Percentiles rank a stretch among this genome's conserved stretches.
Conservation (phyloP, 2,329 filamentous ascomycete genomes). For the Myriangium duriaei region DNA sequence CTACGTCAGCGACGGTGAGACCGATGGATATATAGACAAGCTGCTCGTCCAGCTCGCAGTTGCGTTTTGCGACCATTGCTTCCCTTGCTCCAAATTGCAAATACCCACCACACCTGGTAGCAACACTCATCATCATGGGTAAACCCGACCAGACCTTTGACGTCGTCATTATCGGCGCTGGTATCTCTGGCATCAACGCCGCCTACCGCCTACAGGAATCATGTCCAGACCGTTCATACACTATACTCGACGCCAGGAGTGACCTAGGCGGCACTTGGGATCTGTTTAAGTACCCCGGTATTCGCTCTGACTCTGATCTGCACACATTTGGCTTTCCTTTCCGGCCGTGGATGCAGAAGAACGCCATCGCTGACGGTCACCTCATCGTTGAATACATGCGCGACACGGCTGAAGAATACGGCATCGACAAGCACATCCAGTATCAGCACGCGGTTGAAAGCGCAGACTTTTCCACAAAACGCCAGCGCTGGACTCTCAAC, state of each 20-base stretch:
- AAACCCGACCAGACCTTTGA: slow-evolving; percentile 21
- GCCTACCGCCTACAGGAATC: slow-evolving; percentile 45
- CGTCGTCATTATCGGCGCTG: slow-evolving; percentile 55
- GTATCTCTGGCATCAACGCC: slow-evolving; percentile 63
- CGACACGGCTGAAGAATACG: slow-evolving; percentile 30
- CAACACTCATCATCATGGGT: no score
- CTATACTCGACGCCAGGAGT: slow-evolving; percentile 55
- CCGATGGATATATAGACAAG: no score
- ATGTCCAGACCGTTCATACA: slow-evolving; percentile 45
- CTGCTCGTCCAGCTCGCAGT: no score
- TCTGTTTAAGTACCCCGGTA: slow-evolving; percentile 57
- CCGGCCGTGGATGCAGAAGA: slow-evolving; percentile 50
- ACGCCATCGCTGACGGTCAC: slow-evolving; percentile 33
- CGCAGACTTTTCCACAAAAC: slow-evolving; percentile 33
- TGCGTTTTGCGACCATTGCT: no score
- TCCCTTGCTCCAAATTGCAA: no score
- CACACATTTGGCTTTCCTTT: slow-evolving; percentile 50
- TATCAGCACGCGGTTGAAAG: slow-evolving; percentile 30
- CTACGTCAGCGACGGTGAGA: no score
- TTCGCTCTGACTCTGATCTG: slow-evolving; percentile 40
- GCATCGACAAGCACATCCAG: slow-evolving; percentile 34
- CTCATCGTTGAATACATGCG: slow-evolving; percentile 33
- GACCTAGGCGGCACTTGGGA: slow-evolving; percentile 67
- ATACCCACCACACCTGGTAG: no score
- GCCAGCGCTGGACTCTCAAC: slow-evolving; percentile 36